phyloP scores from a whole-genome alignment of 2,329 filamentous ascomycete species.

The Remersonia thermophila region DNA sequence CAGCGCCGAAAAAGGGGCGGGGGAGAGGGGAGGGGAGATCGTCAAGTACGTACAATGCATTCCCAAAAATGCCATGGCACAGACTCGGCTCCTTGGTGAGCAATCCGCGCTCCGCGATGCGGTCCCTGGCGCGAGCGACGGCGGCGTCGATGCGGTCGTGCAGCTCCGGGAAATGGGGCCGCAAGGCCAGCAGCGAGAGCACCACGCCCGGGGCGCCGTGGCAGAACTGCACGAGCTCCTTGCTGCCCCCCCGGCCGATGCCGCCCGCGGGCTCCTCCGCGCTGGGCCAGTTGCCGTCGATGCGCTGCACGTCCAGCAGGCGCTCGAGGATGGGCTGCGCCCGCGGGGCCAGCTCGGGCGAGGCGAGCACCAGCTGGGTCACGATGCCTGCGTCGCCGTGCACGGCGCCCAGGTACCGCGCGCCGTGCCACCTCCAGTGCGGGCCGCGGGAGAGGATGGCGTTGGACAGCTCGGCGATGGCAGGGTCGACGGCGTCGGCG shows the following conservation, averaged over 20 bases:
- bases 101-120: constrained; percentile 39
- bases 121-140: constrained; percentile 34
- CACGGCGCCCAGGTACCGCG: constrained; percentile 50
- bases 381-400: constrained; percentile 60
- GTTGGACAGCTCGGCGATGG: constrained; percentile 44
- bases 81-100: constrained; percentile 49
- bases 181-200: constrained; percentile 38
- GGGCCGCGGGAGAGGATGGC: constrained; percentile 42
- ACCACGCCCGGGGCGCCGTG: constrained; percentile 48
- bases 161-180: constrained; percentile 36
- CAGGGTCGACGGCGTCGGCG: constrained; percentile 35
- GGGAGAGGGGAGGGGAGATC: too few species aligned
- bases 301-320: constrained; percentile 45
- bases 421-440: constrained; percentile 52
- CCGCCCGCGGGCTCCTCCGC: constrained; percentile 7
- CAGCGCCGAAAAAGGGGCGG: not conserved
- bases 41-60: constrained; percentile 36
- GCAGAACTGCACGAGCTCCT: constrained; percentile 43
- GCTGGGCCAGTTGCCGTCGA: constrained; percentile 20
- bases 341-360: constrained; percentile 39
- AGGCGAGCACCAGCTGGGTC: constrained; percentile 52
- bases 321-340: constrained; percentile 40
- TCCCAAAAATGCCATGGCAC: constrained; percentile 48
- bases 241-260: not conserved
- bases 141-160: constrained; percentile 36